These are phyloP conservation scores for Prototheca stagnorum DNA, from an alignment of 163 green algal species.

Conservation along the genomic window DNA sequence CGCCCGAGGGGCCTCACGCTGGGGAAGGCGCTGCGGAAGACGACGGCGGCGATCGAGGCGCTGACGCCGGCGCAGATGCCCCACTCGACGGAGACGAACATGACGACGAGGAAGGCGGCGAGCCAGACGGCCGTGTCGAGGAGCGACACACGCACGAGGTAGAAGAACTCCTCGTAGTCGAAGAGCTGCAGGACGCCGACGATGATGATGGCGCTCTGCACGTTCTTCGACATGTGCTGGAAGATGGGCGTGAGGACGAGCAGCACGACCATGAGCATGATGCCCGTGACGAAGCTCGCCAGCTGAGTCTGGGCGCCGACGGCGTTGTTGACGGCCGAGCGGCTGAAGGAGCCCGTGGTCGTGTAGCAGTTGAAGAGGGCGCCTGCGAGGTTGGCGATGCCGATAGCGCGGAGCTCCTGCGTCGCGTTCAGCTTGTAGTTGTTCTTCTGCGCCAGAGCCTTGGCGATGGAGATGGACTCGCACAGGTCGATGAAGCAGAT, in stretches of 20 bases:
- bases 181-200: conserved; percentile 53
- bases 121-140: conserved; percentile 60
- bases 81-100: conserved; percentile 52
- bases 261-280: conserved; percentile 56
- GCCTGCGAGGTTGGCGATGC: conserved; percentile 74
- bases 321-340: conserved; percentile 66
- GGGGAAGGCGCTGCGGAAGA: conserved; percentile 42
- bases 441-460: conserved; percentile 27
- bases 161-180: conserved; percentile 29
- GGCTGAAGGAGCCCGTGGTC: conserved; percentile 74
- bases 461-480: conserved; percentile 62
- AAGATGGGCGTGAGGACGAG: conserved; percentile 72
- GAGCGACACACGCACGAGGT: conserved; percentile 28
- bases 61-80: conserved; percentile 47
- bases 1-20: conserved; percentile 15
- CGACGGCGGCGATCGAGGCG: conserved; percentile 27
- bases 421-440: conserved; percentile 36
- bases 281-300: conserved; percentile 16
- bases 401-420: conserved; percentile 74
- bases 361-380: conserved; percentile 73
- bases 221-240: conserved; percentile 55
- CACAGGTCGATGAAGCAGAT: conserved; percentile 46
- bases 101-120: conserved; percentile 24
- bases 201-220: conserved; percentile 75
- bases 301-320: conserved; percentile 46